Base-by-base conservation (phyloP, 2,329 filamentous ascomycete genomes). In the Metarhizium brunneum region DNA sequence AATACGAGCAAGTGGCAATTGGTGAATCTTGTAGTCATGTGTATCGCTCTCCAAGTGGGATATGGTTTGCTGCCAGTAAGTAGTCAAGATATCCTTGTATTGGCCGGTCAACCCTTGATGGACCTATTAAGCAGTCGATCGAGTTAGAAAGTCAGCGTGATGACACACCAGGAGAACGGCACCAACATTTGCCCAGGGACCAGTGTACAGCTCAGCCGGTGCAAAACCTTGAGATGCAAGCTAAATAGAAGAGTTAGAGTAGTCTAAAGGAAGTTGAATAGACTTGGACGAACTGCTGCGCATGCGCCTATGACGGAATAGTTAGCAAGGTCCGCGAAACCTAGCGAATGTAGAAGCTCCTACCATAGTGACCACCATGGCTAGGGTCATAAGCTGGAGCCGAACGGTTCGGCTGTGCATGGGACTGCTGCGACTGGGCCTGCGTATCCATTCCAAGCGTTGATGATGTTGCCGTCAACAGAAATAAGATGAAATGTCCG, bases 21-120 rank as follows among this genome's bases (percentile, higher is more conserved):
- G 94, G 71, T 99, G 94, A 56, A 97, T 83, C 74, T 99, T 99
- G 80, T 97, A 99, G 73, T 99, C 94, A 71, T 99, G 94, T 51
- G 88, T 90, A 65, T 97, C 94, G 58, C 83, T 90, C 74, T 99
- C 94, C 57, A 99, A 84, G 70, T 95, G 91, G 62, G 87, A 92
- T 75, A 99, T 96, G 60, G 92, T 94, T 68, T 99, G 92, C 72
- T 99, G 94, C 94, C 94, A 99, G 76, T 99, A 99, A 6, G 92
- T 96, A 47, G 95, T 96, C 64, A 99, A 79, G 66, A 97, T 96
- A 70, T 99, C 94, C 70, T 95, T 92, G 72, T 96, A 96, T 59
- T 88, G 87, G 59, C 91, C 92, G 57, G 86, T 88, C 50, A 99
- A 81, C 52, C 94, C 94, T 81, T 99, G 94, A 68, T 95, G 95